These are phyloP conservation scores for Teratosphaeria gauchensis DNA, from an alignment of 2,329 filamentous ascomycete species.

Conservation along the genomic window DNA sequence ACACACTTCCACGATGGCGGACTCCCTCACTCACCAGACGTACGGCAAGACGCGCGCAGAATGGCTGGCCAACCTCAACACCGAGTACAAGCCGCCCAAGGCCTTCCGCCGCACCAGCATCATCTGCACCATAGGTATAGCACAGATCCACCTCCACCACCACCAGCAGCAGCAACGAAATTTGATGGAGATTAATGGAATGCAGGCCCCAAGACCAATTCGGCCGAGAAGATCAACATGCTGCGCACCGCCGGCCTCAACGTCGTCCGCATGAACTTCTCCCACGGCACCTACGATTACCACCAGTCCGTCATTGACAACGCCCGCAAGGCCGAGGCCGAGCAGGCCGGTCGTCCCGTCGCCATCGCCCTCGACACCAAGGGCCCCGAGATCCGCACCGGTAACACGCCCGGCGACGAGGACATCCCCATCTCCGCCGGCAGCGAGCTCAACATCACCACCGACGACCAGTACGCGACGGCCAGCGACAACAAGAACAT, in stretches of 20 bases:
- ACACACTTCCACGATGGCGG: conserved; percentile 43
- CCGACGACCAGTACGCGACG: conserved; percentile 83
- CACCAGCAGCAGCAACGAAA: neutral
- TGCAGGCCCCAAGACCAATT: conserved; percentile 89
- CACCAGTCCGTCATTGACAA: conserved; percentile 98
- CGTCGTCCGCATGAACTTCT: conserved; percentile 99
- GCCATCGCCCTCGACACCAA: conserved; percentile 87
- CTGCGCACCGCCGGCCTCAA: conserved; percentile 84
- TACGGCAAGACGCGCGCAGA: conserved; percentile 61
- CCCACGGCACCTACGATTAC: conserved; percentile 87
- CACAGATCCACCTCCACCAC: neutral
- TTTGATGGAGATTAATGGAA: neutral
- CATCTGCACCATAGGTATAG: conserved; percentile 86
- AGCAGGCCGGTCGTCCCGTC: conserved; percentile 71
- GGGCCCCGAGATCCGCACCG: conserved; percentile 80
- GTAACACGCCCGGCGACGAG: conserved; percentile 59
- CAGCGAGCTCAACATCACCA: conserved; percentile 87
- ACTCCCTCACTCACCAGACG: conserved; percentile 75
- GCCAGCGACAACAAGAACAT: conserved; percentile 84
- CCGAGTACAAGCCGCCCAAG: conserved; percentile 73
- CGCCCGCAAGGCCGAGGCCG: conserved; percentile 73
- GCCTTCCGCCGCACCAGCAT: conserved; percentile 96
- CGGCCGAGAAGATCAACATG: conserved; percentile 89
- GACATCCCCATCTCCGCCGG: conserved; percentile 77
- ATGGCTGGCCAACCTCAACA: conserved; percentile 73